Conservation (phyloP, 1,284 basidiomycete species). For the Pholiota adiposa region DNA sequence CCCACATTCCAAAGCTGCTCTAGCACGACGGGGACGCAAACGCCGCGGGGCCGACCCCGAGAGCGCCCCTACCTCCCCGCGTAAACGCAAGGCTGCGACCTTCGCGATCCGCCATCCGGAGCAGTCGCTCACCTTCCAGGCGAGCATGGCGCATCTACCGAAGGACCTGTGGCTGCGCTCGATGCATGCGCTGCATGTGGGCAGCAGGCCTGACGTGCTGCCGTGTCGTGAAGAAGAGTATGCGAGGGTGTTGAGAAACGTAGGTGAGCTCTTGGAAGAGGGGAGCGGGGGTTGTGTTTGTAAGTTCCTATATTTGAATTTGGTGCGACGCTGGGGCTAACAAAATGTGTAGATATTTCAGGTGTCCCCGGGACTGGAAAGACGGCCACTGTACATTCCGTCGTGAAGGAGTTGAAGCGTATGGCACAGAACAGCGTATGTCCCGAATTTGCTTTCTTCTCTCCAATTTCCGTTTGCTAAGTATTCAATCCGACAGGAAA, state of each 20-base stretch:
- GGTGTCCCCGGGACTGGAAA: conserved; percentile 99
- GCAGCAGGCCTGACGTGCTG: conserved; percentile 87
- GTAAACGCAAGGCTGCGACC: conserved; percentile 21
- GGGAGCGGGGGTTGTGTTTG: conserved; percentile 96
- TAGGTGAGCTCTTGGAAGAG: conserved; percentile 89
- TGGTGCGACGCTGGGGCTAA: too few relatives aligned
- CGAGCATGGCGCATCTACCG: conserved; percentile 35
- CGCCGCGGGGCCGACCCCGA: not conserved
- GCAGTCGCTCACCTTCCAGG: conserved; percentile 23
- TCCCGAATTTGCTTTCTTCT: conserved; percentile 10
- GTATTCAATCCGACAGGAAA: conserved; percentile 60
- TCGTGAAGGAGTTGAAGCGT: conserved; percentile 85
- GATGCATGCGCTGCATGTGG: conserved; percentile 92
- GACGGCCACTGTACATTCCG: conserved; percentile 95
- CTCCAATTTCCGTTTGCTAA: not conserved
- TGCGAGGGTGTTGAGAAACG: conserved; percentile 73
- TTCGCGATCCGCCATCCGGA: conserved; percentile 21
- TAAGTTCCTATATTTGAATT: conserved; percentile 46
- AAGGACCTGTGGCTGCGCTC: conserved; percentile 82
- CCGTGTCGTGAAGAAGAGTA: conserved; percentile 94
- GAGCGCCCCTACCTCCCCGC: conserved; percentile 11
- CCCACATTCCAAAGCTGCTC: conserved; percentile 35
- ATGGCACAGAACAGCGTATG: conserved; percentile 82
- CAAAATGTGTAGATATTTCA: conserved; percentile 75
- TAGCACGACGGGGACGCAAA: conserved; percentile 17